Evolutionary conservation across 495 filamentous ascomycete species (phyloP), one percentile per base, ranked within the genome.

Genomic region (Peziza echinospora): DNA sequence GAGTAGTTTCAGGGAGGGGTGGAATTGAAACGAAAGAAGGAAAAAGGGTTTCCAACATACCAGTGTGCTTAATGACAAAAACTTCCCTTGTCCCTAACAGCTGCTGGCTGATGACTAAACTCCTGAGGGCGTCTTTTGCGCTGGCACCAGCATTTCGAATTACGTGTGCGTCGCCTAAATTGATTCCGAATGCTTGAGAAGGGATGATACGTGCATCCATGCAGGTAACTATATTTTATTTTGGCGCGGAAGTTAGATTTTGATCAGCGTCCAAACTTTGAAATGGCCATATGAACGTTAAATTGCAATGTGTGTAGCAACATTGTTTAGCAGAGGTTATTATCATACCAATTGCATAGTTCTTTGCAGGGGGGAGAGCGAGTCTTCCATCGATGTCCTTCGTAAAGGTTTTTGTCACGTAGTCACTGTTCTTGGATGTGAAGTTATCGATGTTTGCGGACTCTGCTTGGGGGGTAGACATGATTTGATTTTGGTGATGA

Each of bases 141-240:
- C 66, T 72, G 5, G 67, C 82, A 10, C 84, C 84, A 5, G 74
- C 66, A 54, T 91, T 92, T 48, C 84, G 78, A 51, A 91, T 84
- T 19, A 91, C 71, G 59, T 87, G 82, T 5, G 82, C 82, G 48
- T 82, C 76, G 17, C 81, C 82, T 37, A 84, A 71, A 44, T 70
- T 60, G 45, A 87, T 77, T n/a, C 77, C 79, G 48, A 82, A 77
- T 5, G 80, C 83, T 2, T 65, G 56, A 2, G 75, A 69, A 0
- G 80, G 71, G 51, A 86, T 77, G 50, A 92, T 75, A 9, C 84
- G 74, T 1, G 83, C 80, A 55, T 91, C 82, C 81, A 87, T 89
- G 63, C 84, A 91, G 2, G 82, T 82, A 28, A 81, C 69, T n/a
- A n/a, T n/a, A 66, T 21, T 21, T 22, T 34, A 3, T 9, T 21